These are phyloP conservation scores for Mollisia scopiformis DNA, from an alignment of 2,329 filamentous ascomycete genomes.

Conservation along the genomic window DNA sequence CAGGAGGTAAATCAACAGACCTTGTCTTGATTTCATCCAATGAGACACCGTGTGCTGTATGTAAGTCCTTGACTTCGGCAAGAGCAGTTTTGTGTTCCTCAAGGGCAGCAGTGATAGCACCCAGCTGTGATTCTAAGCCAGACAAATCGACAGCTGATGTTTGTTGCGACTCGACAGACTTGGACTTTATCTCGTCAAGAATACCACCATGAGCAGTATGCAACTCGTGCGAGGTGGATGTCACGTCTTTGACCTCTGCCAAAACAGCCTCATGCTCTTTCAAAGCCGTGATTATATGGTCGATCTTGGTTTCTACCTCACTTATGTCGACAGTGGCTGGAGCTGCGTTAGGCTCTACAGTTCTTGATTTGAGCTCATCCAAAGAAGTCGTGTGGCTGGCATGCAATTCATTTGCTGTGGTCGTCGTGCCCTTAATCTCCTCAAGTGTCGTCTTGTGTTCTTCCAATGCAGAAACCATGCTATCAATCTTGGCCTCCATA, in stretches of 20 bases:
- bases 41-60: constrained; percentile 9
- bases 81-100: constrained; percentile 13
- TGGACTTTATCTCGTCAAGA: constrained; percentile 6
- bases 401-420: neutral
- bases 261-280: constrained; percentile 8
- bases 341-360: constrained; percentile 2
- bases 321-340: neutral
- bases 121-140: constrained; percentile 3
- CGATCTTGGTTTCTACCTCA: constrained; percentile 9
- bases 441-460: constrained; percentile 1
- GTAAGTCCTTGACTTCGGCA: constrained; percentile 11
- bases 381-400: neutral
- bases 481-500: constrained; percentile 3
- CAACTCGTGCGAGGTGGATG: neutral
- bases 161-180: constrained; percentile 2
- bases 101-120: neutral
- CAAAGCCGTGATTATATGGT: constrained; percentile 5
- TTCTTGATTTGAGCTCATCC: constrained; percentile 7
- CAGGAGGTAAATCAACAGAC: constrained; percentile 4
- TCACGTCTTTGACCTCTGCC: neutral
- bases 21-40: constrained; percentile 22
- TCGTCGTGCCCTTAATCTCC: neutral
- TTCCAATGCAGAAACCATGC: constrained; percentile 2
- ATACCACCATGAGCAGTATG: neutral
- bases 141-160: constrained; percentile 1